These are phyloP conservation scores for Podila verticillata DNA, from an alignment of 192 early-diverging fungal genomes.

Conservation along the genomic window DNA sequence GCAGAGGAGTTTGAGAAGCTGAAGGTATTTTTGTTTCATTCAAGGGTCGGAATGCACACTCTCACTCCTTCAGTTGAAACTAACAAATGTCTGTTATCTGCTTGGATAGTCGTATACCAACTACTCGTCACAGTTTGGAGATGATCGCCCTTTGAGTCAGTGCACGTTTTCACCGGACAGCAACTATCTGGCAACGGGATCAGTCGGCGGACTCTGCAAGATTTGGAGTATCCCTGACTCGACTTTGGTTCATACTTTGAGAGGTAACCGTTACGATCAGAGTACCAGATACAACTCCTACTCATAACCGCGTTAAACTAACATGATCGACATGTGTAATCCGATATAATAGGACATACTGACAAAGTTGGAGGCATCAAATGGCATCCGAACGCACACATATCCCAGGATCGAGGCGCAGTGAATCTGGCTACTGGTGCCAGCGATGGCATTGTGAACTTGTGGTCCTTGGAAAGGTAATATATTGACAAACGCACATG, in stretches of 20 bases:
- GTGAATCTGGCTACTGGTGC: conserved; percentile 88
- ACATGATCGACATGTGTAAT: background rate
- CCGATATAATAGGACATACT: conserved; percentile 70
- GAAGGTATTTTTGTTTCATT: conserved; percentile 59
- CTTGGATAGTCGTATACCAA: conserved; percentile 65
- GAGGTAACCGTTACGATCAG: conserved; percentile 44
- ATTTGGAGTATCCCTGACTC: conserved; percentile 89
- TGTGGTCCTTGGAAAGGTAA: conserved; percentile 89
- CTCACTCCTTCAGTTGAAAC: too few species aligned
- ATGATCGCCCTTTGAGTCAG: conserved; percentile 85
- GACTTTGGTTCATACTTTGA: conserved; percentile 61
- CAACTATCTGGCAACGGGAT: conserved; percentile 76
- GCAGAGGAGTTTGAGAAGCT: conserved; percentile 78
- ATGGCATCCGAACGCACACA: conserved; percentile 85
- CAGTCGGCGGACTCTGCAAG: conserved; percentile 87
- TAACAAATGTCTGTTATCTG: background rate
- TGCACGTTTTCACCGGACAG: conserved; percentile 86
- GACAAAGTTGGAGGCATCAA: conserved; percentile 90
- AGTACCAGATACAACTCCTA: background rate
- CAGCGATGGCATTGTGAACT: conserved; percentile 78
- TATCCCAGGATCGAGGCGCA: conserved; percentile 59
- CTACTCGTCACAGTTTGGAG: conserved; percentile 86
- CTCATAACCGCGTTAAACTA: too few species aligned
- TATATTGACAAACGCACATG: background rate
- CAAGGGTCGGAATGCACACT: background rate